phyloP scores from a whole-genome alignment of 208 protist genomes.

The Wallacemonas sp. region DNA sequence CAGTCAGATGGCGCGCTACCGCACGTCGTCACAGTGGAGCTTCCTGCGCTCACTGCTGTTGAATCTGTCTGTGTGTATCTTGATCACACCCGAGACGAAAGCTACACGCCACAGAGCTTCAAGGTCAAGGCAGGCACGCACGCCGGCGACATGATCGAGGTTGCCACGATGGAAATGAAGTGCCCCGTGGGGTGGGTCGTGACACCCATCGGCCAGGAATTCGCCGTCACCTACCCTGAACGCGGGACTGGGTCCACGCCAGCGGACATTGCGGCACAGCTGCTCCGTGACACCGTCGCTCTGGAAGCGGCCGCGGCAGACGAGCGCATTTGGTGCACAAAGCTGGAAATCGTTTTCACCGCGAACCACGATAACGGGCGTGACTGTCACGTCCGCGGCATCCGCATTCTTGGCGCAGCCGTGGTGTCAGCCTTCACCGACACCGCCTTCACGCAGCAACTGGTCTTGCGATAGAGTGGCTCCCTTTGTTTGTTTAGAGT shows the following conservation, averaged over 20 bases:
- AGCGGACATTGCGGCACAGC: neutral
- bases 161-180: slow-evolving; percentile 40
- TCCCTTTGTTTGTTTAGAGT: no score
- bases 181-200: slow-evolving; percentile 63
- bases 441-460: slow-evolving; percentile 27
- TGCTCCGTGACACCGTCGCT: neutral
- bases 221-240: slow-evolving; percentile 5
- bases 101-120: slow-evolving; percentile 82
- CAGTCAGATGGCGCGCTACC: slow-evolving; percentile 87
- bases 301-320: slow-evolving; percentile 16
- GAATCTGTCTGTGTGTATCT: slow-evolving; percentile 61
- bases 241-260: neutral
- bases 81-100: slow-evolving; percentile 73
- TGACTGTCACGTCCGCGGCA: slow-evolving; percentile 78
- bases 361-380: slow-evolving; percentile 83
- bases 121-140: slow-evolving; percentile 64
- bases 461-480: slow-evolving; percentile 26
- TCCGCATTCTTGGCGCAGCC: slow-evolving; percentile 60
- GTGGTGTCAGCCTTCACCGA: slow-evolving; percentile 33
- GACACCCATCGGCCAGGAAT: slow-evolving; percentile 23
- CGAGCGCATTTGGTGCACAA: slow-evolving; percentile 60
- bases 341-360: slow-evolving; percentile 47
- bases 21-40: slow-evolving; percentile 71
- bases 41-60: slow-evolving; percentile 49
- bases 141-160: slow-evolving; percentile 63